phyloP scores from a whole-genome alignment of 23 red algal species.

The Gracilaria vermiculophylla region DNA sequence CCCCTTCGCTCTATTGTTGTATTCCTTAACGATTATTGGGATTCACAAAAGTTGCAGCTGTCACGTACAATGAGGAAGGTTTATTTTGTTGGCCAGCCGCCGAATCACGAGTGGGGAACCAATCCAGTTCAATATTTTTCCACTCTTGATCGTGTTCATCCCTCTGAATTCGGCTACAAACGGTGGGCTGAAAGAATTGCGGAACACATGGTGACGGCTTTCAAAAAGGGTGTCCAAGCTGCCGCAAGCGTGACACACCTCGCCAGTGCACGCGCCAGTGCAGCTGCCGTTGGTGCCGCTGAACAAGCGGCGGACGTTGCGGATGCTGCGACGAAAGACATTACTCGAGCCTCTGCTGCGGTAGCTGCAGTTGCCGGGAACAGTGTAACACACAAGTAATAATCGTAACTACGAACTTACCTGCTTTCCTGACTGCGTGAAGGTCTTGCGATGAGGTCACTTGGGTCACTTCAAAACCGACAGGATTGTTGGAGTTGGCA shows the following conservation, averaged over 20 bases:
- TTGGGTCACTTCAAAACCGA: not conserved
- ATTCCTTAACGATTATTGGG: slow-evolving; percentile 74
- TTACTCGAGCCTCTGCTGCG: slow-evolving; percentile 1
- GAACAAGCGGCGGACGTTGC: slow-evolving; percentile 15
- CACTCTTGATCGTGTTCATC: slow-evolving; percentile 77
- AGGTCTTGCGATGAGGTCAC: too few species aligned
- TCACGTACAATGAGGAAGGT: slow-evolving; percentile 63
- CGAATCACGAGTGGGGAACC: slow-evolving; percentile 51
- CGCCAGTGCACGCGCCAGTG: not conserved
- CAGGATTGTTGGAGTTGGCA: not conserved
- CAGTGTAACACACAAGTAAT: not conserved
- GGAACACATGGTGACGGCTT: slow-evolving; percentile 57
- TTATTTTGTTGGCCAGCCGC: slow-evolving; percentile 67
- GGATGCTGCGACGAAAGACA: slow-evolving; percentile 16
- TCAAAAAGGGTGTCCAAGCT: slow-evolving; percentile 27
- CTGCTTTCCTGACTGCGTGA: not conserved
- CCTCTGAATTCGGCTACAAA: slow-evolving; percentile 70
- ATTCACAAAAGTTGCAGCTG: slow-evolving; percentile 69
- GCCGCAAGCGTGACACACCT: not conserved
- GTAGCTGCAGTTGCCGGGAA: not conserved
- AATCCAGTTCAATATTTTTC: slow-evolving; percentile 69
- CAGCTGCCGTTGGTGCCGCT: not conserved
- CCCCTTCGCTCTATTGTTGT: slow-evolving; percentile 68
- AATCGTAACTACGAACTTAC: not conserved
- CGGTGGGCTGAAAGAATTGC: slow-evolving; percentile 83